Evolutionary conservation across 441 rosid species (phyloP), one percentile per base, ranked within the genome.

Genomic region (Syzygium malaccense): DNA sequence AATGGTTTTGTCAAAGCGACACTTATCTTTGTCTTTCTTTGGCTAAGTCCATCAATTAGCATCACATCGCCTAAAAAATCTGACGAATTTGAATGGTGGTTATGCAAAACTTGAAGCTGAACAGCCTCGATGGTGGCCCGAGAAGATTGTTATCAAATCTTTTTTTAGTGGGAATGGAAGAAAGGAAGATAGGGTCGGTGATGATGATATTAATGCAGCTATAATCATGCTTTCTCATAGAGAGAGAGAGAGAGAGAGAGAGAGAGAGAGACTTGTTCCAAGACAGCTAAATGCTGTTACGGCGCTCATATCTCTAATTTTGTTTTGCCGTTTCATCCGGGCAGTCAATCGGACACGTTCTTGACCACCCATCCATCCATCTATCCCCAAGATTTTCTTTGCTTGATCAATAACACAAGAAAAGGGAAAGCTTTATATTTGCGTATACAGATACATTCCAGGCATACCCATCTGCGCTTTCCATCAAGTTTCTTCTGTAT

Each of bases 311-410:
- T 75, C 83, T 75, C 83, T 20, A 71, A 75, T 41, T 26, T 13
- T n/a, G 83, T 75, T 75, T 75, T 87, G 94, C 91, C 92, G 94
- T 92, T 90, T 91, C 92, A 71, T 88, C 8, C 85, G 91, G 92
- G 90, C 57, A 88, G 92, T 90, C 93, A 88, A 92, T 57, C 25
- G 79, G 90, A 84, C 93, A 87, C 93, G 91, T 91, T 93, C 87
- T 87, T 85, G 87, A 49, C 71, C 85, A 68, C 87, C 86, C 83
- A 84, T 53, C 30, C 79, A 0, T 33, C 48, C 79, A 2, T 71
- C n/a, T n/a, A n/a, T n/a, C n/a, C 83, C 83, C 83, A 75, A 23
- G 51, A 41, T 23, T 3, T 41, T 23, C 41, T 26, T 23, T 6
- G 83, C n/a, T 75, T 41, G 41, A 75, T 75, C 51, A 25, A 37